These are phyloP conservation scores for Pisolithus marmoratus DNA, from an alignment of 768 basidiomycete species.

Conservation along the genomic window DNA sequence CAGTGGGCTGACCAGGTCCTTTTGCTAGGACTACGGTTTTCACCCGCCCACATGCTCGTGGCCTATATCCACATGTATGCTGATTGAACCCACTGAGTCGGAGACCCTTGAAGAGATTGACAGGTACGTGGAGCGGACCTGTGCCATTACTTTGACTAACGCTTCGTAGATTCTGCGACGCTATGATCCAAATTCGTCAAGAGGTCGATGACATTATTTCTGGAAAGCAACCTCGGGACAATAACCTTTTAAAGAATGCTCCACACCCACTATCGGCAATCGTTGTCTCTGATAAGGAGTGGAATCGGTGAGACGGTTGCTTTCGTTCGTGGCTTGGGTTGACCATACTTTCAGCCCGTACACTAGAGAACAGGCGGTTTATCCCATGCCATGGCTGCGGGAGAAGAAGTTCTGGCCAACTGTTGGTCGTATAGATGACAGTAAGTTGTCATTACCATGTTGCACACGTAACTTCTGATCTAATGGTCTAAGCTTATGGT, in stretches of 20 bases:
- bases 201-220: slow-evolving; percentile 85
- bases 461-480: slow-evolving; percentile 1
- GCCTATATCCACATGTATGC: slow-evolving; percentile 96
- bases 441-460: slow-evolving; percentile 39
- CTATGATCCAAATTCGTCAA: slow-evolving; percentile 93
- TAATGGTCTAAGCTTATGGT: slow-evolving; percentile 65
- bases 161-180: slow-evolving; percentile 80
- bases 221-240: slow-evolving; percentile 85
- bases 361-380: slow-evolving; percentile 84
- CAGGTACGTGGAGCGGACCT: slow-evolving; percentile 38
- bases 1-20: background rate
- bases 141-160: background rate
- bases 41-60: slow-evolving; percentile 98
- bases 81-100: slow-evolving; percentile 97
- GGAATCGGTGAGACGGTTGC: slow-evolving; percentile 63
- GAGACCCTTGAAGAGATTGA: slow-evolving; percentile 93
- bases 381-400: slow-evolving; percentile 75
- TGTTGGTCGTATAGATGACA: slow-evolving; percentile 88
- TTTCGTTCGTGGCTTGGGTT: slow-evolving; percentile 1
- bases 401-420: slow-evolving; percentile 98
- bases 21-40: slow-evolving; percentile 76
- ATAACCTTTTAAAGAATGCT: slow-evolving; percentile 90
- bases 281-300: slow-evolving; percentile 65
- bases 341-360: slow-evolving; percentile 57
- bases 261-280: slow-evolving; percentile 84